Base-by-base conservation (phyloP, 1,284 basidiomycete genomes). In the Leucoagaricus sp. region DNA sequence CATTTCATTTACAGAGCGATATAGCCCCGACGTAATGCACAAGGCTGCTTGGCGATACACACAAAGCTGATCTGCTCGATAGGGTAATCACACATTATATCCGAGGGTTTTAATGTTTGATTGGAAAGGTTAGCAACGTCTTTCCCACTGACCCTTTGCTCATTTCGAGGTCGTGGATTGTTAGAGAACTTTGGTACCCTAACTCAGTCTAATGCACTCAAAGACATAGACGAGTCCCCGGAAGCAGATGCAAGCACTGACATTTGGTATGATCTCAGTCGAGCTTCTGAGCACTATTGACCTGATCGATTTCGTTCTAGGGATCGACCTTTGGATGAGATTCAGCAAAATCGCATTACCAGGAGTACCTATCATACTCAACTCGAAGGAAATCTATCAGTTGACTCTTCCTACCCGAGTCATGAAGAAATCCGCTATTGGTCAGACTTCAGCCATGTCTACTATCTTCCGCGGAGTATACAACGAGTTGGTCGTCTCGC, bases 381-480 rank as follows among this genome's bases (percentile, higher is more conserved):
- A 41, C 67, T 85, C 29, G 78, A 84, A 31, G 67, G 73, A 50
- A 68, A 65, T 53, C 59, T 59, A 44, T 64, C 66, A 29, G 58
- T 61, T 29, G 44, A 50, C 28, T 50, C 38, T n/a, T n/a, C 55
- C 63, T 41, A 52, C 5, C 26, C 25, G 50, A 52, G 55, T 29
- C 63, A 58, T 46, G 59, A 51, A 31, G 52, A 77, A n/a, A 71
- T 88, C 58, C 78, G 84, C 60, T 90, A 81, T 65, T 93, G 90
- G 90, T 89, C 90, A 2, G 90, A 93, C 70, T 91, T 84, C 63
- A 87, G 76, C 62, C 84, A 86, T 28, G 79, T 90, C 21, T 86
- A 80, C 67, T 87, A 85, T 65, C 73, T 80, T 60, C 86, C 86
- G 17, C 80, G 82, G 58, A 82, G 85, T 10, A 65, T 88, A 10